Base-by-base conservation (phyloP, 257 asterid species). In the Solanum boliviense region DNA sequence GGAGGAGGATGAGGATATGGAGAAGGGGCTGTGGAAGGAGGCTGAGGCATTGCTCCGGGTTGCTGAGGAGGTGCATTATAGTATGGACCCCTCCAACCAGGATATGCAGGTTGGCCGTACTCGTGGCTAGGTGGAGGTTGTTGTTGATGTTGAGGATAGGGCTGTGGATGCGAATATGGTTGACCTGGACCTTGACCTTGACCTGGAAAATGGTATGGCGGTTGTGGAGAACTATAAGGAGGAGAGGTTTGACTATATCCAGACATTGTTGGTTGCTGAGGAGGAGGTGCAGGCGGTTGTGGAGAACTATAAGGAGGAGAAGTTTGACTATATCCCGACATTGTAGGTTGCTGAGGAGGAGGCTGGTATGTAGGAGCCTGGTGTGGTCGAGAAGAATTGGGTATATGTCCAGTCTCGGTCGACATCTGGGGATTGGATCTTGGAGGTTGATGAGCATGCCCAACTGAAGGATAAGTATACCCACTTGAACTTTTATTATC, bases 81-180 rank as follows among this genome's bases (percentile, higher is more conserved):
- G 91, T 97, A 95, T n/a, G 98, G 96, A 35, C 95, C 98, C 56
- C 91, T 94, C 99, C 99, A 97, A 36, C 99, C 99, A 35, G 98
- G 98, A 93, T 97, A 96, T 2, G 98, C 95, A 71, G 97, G 98
- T 84, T 95, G 99, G 83, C 98, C 98, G 52, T 95, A 97, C 76
- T 95, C 96, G 44, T 92, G 94, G 91, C 85, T 88, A 48, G 79
- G 92, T 27, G 93, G 90, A 35, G 95, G 93, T 41, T 89, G 98
- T 62, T 86, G 94, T 75, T 91, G 98, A 48, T 92, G 94, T 87
- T 91, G 97, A 48, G 95, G 91, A 39, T 94, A 93, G 2, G 93
- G 83, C 52, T 74, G 82, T 35, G 94, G 91, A 39, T 94, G 93
- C 3, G 93, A 93, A 88, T 93, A 92, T 20, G 97, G 93, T 79